phyloP scores from a whole-genome alignment of 2,329 filamentous ascomycete species.

The Endoconidiophora polonica region DNA sequence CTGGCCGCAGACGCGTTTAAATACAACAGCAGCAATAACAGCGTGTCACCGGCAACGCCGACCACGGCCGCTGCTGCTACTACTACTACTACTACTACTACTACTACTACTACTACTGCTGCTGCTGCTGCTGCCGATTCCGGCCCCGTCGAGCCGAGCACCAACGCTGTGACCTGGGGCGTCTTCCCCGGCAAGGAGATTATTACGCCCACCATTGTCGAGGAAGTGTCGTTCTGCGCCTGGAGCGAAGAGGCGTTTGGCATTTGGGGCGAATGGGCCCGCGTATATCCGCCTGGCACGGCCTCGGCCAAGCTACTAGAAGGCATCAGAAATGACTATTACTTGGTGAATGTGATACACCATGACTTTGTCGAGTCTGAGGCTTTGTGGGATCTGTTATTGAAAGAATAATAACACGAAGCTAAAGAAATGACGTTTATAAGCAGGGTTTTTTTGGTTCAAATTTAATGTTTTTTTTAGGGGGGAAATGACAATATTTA shows the following conservation, averaged over 20 bases:
- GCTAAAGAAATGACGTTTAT: background rate
- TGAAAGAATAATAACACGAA: background rate
- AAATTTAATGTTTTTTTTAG: too few relatives aligned
- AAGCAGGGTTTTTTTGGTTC: background rate
- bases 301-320: slow-evolving; percentile 57
- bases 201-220: slow-evolving; percentile 88
- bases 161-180: slow-evolving; percentile 95
- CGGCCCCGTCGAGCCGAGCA: slow-evolving; percentile 29
- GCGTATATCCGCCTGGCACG: slow-evolving; percentile 64
- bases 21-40: background rate
- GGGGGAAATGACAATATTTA: background rate
- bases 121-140: slow-evolving; percentile 18
- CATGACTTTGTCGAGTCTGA: slow-evolving; percentile 58
- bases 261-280: slow-evolving; percentile 88
- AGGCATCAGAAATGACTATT: slow-evolving; percentile 49
- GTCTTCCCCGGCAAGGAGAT: slow-evolving; percentile 94
- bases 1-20: slow-evolving; percentile 1
- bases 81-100: slow-evolving; percentile 20
- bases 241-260: slow-evolving; percentile 94
- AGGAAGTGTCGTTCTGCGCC: slow-evolving; percentile 80
- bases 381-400: slow-evolving; percentile 54
- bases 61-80: background rate
- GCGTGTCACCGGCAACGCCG: background rate
- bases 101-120: slow-evolving; percentile 18
- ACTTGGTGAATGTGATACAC: slow-evolving; percentile 84